These are phyloP conservation scores for Meyerozyma guilliermondii DNA, from an alignment of 1,139 yeast species.

Conservation along the genomic window DNA sequence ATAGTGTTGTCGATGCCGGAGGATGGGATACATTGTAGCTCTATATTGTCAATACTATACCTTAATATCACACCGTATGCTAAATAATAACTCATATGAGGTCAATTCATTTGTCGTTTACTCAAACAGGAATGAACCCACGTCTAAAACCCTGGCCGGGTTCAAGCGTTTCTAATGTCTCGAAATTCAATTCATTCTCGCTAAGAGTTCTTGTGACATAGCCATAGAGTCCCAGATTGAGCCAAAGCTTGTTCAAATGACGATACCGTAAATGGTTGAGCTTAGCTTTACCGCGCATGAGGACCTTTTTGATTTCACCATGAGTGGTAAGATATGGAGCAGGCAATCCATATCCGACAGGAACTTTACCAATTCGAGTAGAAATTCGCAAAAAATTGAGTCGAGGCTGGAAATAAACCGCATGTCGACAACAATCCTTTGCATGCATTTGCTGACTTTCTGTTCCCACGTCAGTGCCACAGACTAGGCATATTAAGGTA, in stretches of 20 bases:
- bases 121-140: background rate
- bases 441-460: conserved; percentile 18
- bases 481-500: conserved; percentile 28
- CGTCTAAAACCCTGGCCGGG: background rate
- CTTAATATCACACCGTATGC: no score
- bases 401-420: conserved; percentile 42
- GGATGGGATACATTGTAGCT: conserved; percentile 86
- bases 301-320: conserved; percentile 62
- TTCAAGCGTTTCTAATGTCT: background rate
- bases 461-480: conserved; percentile 20
- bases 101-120: background rate
- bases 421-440: conserved; percentile 20
- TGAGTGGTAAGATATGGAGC: conserved; percentile 71
- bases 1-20: conserved; percentile 76
- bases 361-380: conserved; percentile 25
- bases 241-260: conserved; percentile 54
- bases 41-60: no score
- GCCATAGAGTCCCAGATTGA: conserved; percentile 46
- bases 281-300: conserved; percentile 46
- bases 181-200: background rate
- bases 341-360: conserved; percentile 29
- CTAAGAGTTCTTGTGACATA: conserved; percentile 25
- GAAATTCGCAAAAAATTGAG: conserved; percentile 31
- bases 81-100: no score
- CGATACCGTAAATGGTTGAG: conserved; percentile 49